These are phyloP conservation scores for Candida loeiensis DNA, from an alignment of 805 yeast species.

Conservation along the genomic window DNA sequence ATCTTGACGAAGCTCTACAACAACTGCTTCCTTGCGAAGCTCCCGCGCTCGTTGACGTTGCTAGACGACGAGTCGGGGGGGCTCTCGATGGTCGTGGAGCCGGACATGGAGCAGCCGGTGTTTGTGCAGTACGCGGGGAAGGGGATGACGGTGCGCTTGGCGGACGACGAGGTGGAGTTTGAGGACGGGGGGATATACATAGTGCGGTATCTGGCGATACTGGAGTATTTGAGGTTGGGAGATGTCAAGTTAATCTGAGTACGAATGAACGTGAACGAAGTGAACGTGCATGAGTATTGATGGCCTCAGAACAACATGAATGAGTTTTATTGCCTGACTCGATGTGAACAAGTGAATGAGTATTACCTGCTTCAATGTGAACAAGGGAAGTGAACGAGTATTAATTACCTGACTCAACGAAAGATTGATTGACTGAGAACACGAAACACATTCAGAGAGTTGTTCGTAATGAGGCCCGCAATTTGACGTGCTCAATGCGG, in stretches of 20 bases:
- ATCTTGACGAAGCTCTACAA: slow-evolving; percentile 64
- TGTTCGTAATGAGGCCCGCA: too few relatives aligned
- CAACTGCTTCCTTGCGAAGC: slow-evolving; percentile 56
- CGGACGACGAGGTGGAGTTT: slow-evolving; percentile 37
- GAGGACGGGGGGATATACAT: slow-evolving; percentile 69
- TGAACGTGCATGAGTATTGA: too few relatives aligned
- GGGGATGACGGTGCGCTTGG: slow-evolving; percentile 22
- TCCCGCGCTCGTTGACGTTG: slow-evolving; percentile 68
- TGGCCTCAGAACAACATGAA: too few relatives aligned
- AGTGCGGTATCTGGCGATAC: slow-evolving; percentile 53
- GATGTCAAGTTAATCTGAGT: slow-evolving; percentile 37
- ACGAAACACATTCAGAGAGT: too few relatives aligned
- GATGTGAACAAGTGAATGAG: too few relatives aligned
- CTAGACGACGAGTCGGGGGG: slow-evolving; percentile 66
- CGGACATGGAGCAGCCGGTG: slow-evolving; percentile 74
- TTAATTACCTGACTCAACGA: too few relatives aligned
- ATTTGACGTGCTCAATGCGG: too few relatives aligned
- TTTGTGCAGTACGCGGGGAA: slow-evolving; percentile 45
- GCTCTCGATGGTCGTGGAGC: slow-evolving; percentile 72
- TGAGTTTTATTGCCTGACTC: too few relatives aligned
- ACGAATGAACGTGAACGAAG: too few relatives aligned
- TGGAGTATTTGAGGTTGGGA: slow-evolving; percentile 31
- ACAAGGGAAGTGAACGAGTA: too few relatives aligned
- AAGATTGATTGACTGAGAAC: too few relatives aligned
- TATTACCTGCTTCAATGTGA: too few relatives aligned